Percentiles rank a stretch among this genome's conserved stretches.
phyloP scores from a whole-genome alignment of 768 basidiomycete genomes.

The Tricholoma matsutake region DNA sequence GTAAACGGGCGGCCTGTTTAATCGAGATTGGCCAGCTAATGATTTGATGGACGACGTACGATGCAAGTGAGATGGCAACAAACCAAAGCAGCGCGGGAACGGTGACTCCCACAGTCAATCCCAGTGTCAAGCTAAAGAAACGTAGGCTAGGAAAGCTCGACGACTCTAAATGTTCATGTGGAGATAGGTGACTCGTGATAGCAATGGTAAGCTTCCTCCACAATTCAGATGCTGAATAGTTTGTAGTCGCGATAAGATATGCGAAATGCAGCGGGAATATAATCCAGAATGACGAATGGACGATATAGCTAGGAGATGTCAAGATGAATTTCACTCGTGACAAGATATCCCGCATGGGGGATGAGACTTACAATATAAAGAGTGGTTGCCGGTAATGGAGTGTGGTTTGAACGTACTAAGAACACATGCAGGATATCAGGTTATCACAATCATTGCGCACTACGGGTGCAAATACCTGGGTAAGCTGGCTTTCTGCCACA shows the following conservation, averaged over 20 bases:
- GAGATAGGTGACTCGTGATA: conserved; percentile 45
- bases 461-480: conserved; percentile 52
- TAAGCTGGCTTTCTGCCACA: conserved; percentile 71
- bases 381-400: conserved; percentile 83
- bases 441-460: neutral
- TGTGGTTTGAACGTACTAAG: conserved; percentile 77
- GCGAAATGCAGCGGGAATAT: conserved; percentile 82
- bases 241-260: conserved; percentile 52
- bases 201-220: conserved; percentile 49
- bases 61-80: conserved; percentile 59
- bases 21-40: conserved; percentile 4
- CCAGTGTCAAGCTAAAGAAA: conserved; percentile 37
- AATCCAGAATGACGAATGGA: conserved; percentile 77
- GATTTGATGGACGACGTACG: conserved; percentile 48
- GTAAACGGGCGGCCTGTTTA: neutral
- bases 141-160: conserved; percentile 32
- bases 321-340: neutral
- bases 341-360: conserved; percentile 1
- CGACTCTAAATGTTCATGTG: conserved; percentile 27
- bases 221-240: conserved; percentile 46
- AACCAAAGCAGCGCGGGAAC: conserved; percentile 76
- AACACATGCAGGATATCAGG: conserved; percentile 5
- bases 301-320: conserved; percentile 60
- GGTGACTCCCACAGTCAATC: conserved; percentile 56
- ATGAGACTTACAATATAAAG: conserved; percentile 75